Percentiles rank a stretch among this genome's conserved stretches.
These are phyloP conservation scores for Starmerella bombicola DNA, from an alignment of 805 yeast genomes.

Conservation along the genomic window DNA sequence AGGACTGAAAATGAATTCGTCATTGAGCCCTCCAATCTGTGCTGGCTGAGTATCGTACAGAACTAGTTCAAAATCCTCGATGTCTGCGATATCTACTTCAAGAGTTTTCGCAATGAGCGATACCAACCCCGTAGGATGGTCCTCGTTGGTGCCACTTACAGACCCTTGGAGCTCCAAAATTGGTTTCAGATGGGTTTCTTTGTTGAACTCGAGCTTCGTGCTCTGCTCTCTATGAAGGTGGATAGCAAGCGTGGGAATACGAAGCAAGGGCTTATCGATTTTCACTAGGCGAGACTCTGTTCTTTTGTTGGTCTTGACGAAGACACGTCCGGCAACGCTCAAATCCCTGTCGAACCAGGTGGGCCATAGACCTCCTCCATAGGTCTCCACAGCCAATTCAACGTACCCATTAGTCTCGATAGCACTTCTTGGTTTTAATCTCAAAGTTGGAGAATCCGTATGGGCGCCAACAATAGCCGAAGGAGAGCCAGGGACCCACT, in stretches of 20 bases:
- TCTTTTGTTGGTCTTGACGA: constrained; percentile 40
- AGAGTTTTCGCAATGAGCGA: constrained; percentile 57
- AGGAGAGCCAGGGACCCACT: constrained; percentile 67
- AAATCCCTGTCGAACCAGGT: constrained; percentile 95
- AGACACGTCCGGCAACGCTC: constrained; percentile 83
- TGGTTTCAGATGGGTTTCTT: constrained; percentile 75
- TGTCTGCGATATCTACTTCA: constrained; percentile 38
- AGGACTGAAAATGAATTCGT: constrained; percentile 85
- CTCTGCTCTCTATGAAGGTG: constrained; percentile 68
- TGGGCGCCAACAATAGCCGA: constrained; percentile 89
- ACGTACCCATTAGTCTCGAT: constrained; percentile 53
- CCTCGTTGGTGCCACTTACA: constrained; percentile 31
- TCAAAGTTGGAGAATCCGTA: constrained; percentile 83
- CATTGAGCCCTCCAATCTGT: constrained; percentile 72
- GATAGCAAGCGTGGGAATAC: constrained; percentile 91
- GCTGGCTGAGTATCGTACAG: constrained; percentile 78
- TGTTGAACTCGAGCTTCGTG: constrained; percentile 70
- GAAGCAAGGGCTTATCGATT: constrained; percentile 67
- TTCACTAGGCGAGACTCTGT: constrained; percentile 56
- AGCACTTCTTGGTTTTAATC: constrained; percentile 81
- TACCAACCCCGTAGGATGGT: constrained; percentile 67
- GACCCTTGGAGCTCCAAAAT: constrained; percentile 55
- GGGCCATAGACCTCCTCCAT: constrained; percentile 95
- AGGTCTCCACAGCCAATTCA: constrained; percentile 77
- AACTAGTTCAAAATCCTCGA: constrained; percentile 82